These are phyloP conservation scores for Pulveroboletus ravenelii DNA, from an alignment of 768 basidiomycete genomes.

Conservation along the genomic window DNA sequence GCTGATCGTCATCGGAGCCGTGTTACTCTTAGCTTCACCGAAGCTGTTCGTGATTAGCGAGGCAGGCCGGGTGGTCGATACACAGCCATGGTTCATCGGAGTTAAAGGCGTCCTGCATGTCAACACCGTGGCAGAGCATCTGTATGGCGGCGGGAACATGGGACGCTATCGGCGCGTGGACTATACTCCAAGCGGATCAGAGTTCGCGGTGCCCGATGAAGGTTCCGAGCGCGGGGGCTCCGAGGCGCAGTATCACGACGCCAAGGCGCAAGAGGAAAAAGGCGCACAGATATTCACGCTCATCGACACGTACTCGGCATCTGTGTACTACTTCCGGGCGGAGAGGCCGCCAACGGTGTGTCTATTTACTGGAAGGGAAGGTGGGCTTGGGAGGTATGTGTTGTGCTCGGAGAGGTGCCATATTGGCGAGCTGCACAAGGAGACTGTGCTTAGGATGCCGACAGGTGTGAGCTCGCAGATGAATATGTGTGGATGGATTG, in stretches of 20 bases:
- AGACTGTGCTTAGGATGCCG: conserved; percentile 20
- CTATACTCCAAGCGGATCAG: conserved; percentile 15
- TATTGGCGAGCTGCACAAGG: conserved; percentile 16
- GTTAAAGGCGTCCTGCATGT: conserved; percentile 17
- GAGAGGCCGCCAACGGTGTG: conserved; percentile 17
- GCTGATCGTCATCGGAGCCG: not conserved
- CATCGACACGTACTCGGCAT: conserved; percentile 12
- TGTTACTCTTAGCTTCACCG: not conserved
- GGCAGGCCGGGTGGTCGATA: conserved; percentile 12
- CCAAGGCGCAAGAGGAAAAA: not conserved
- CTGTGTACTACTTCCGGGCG: conserved; percentile 18
- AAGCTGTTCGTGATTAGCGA: conserved; percentile 5
- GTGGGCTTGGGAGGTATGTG: conserved; percentile 20
- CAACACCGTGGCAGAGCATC: conserved; percentile 2
- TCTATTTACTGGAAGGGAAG: conserved; percentile 18
- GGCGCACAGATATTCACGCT: conserved; percentile 11
- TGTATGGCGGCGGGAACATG: conserved; percentile 13
- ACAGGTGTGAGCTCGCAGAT: not conserved
- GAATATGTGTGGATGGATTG: not conserved
- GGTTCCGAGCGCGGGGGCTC: conserved; percentile 2
- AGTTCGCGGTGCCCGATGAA: conserved; percentile 3
- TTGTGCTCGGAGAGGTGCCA: conserved; percentile 19
- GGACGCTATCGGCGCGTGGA: not conserved
- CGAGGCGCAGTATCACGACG: not conserved
- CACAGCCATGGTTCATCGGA: conserved; percentile 20